A percentile compares a stretch with the other conserved stretches of the same genome.
phyloP scores from a whole-genome alignment of 257 asterid species.

The Avicennia marina region DNA sequence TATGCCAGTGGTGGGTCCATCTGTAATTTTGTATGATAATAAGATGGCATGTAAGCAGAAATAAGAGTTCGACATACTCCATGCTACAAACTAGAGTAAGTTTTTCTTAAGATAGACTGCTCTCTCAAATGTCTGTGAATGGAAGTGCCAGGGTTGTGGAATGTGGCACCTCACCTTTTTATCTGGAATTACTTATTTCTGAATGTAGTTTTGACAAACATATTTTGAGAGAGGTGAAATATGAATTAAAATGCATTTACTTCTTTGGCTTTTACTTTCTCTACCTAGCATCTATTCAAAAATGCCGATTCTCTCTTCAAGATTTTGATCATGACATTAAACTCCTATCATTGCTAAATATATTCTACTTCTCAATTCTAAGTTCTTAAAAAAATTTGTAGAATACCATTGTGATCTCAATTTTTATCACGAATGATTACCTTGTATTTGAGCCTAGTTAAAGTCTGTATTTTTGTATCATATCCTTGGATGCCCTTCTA shows the following conservation, averaged over 20 bases:
- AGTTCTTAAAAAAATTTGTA: no score
- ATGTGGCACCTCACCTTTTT: background rate
- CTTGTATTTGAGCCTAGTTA: no score
- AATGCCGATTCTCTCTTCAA: background rate
- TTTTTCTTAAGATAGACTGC: background rate
- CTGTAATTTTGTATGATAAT: conserved; percentile 19
- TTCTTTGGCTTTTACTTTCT: background rate
- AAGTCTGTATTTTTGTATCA: no score
- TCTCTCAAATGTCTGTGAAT: background rate
- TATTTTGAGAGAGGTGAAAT: background rate
- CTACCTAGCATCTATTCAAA: background rate
- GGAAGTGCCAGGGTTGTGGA: background rate
- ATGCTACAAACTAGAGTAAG: background rate
- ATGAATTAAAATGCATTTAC: no score
- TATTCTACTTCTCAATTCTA: background rate
- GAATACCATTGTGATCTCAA: no score
- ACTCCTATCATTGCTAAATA: background rate
- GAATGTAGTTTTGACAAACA: background rate
- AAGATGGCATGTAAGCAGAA: background rate
- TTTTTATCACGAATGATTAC: no score
- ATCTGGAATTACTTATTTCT: background rate
- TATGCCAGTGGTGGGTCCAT: conserved; percentile 19
- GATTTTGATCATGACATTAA: background rate
- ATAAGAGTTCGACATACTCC: background rate
- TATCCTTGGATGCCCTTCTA: no score